These are phyloP conservation scores for Solidago caesia DNA, from an alignment of 129 eudicot genomes.

Conservation along the genomic window DNA sequence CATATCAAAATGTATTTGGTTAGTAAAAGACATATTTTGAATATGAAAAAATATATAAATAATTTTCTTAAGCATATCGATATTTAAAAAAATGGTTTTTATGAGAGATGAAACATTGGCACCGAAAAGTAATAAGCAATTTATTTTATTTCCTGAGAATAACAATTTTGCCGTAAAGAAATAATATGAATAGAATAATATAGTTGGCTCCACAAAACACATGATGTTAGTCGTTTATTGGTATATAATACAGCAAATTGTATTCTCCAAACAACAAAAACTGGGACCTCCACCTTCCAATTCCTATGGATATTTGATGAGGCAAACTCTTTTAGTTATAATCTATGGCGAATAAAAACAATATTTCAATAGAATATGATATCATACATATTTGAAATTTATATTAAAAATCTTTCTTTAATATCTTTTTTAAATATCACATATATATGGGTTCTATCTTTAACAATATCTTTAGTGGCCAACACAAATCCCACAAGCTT, in stretches of 20 bases:
- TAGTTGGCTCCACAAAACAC: conserved; percentile 6
- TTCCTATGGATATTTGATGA: conserved; percentile 23
- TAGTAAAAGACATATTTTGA: too few species aligned
- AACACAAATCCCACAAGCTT: conserved; percentile 34
- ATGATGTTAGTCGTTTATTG: conserved; percentile 28
- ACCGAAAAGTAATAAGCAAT: neutral
- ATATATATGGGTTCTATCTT: conserved; percentile 33
- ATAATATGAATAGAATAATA: too few species aligned
- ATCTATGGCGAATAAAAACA: conserved; percentile 19
- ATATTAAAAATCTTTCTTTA: neutral
- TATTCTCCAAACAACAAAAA: conserved; percentile 33
- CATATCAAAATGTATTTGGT: too few species aligned
- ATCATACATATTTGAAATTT: neutral
- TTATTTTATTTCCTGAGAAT: too few species aligned
- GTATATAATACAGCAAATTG: conserved; percentile 38
- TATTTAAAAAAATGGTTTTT: too few species aligned
- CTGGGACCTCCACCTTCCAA: conserved; percentile 38
- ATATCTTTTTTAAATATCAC: conserved; percentile 19
- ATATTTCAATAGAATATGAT: conserved; percentile 15
- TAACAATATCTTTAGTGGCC: conserved; percentile 35
- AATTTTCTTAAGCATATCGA: too few species aligned
- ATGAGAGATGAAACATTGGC: neutral
- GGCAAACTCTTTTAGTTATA: conserved; percentile 21
- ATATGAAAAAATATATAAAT: too few species aligned
- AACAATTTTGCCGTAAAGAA: too few species aligned